Evolutionary conservation across 352 stramenopile species (phyloP), one percentile per base, ranked within the genome.

Genomic region (Phytopythium kandeliae): DNA sequence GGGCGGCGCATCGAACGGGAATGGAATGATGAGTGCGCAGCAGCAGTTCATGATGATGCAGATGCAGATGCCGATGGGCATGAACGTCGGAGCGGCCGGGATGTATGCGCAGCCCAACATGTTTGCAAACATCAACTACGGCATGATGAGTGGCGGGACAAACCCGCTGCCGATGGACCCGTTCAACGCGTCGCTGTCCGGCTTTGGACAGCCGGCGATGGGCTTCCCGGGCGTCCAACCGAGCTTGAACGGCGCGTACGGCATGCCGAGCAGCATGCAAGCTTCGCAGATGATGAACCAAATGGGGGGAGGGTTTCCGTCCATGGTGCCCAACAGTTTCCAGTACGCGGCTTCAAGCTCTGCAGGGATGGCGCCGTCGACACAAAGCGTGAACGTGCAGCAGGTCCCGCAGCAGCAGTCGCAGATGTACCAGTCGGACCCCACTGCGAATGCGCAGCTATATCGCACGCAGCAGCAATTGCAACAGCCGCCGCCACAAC

Each of bases 1-100:
- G 54, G 47, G 30, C 15, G 25, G 25, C 10, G 28, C 34, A 5
- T 7, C 31, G 24, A 31, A 19, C 15, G 50, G 57, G 41, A 53
- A 37, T 30, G 59, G 67, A 9, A 80, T 81, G 74, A 71, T 79
- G 63, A 80, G 67, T 34, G 65, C 77, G 38, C 74, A 85, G 38
- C 74, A 85, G 51, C 74, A 81, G 47, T 80, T 88, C 49, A 82
- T 89, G 67, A 61, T 65, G 12, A 81, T 89, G 67, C 54, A 63
- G 9, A 82, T 71, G 30, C 53, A 60, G 21, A 57, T 69, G 62
- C 62, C 68, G 0, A 78, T 85, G 70, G 28, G 28, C 19, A 51
- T 51, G 45, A 76, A 69, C 37, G 65, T 82, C 51, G 45, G 43
- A 1, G 22, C 22, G 1, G 53, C 60, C 5, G 65, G 58, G 25